Percentiles rank a stretch among this genome's conserved stretches.
These are phyloP conservation scores for Oemleria cerasiformis DNA, from an alignment of 306 rosid genomes.

Conservation along the genomic window DNA sequence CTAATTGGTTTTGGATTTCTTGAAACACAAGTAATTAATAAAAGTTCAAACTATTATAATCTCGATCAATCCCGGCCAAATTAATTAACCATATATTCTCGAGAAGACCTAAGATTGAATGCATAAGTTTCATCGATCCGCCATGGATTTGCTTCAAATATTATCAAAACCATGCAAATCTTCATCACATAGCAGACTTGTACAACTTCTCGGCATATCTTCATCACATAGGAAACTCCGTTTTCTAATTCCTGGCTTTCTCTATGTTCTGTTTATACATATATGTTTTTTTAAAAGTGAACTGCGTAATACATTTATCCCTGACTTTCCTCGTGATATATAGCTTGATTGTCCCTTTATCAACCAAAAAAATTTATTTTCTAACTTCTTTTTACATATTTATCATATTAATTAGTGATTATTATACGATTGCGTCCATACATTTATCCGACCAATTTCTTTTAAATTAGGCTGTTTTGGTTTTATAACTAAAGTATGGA, in stretches of 20 bases:
- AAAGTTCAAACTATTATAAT: too few relatives aligned
- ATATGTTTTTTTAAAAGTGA: too few relatives aligned
- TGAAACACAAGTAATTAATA: neutral
- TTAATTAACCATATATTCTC: neutral
- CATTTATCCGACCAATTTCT: neutral
- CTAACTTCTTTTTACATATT: too few relatives aligned
- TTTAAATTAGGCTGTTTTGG: neutral
- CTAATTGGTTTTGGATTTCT: neutral
- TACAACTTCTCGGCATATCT: neutral
- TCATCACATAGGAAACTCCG: slow-evolving; percentile 5
- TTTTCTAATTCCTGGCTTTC: neutral
- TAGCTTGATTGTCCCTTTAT: too few relatives aligned
- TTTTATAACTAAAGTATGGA: neutral
- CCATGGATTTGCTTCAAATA: neutral
- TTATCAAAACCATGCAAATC: neutral
- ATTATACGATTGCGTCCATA: too few relatives aligned
- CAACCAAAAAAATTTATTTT: too few relatives aligned
- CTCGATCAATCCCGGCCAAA: neutral
- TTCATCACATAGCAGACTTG: neutral
- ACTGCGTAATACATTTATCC: too few relatives aligned
- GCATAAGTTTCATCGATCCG: slow-evolving; percentile 11
- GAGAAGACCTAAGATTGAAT: slow-evolving; percentile 7
- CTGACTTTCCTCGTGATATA: too few relatives aligned
- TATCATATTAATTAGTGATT: too few relatives aligned
- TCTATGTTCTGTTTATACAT: neutral